phyloP scores from a whole-genome alignment of 768 basidiomycete species.

The Russula foetens region DNA sequence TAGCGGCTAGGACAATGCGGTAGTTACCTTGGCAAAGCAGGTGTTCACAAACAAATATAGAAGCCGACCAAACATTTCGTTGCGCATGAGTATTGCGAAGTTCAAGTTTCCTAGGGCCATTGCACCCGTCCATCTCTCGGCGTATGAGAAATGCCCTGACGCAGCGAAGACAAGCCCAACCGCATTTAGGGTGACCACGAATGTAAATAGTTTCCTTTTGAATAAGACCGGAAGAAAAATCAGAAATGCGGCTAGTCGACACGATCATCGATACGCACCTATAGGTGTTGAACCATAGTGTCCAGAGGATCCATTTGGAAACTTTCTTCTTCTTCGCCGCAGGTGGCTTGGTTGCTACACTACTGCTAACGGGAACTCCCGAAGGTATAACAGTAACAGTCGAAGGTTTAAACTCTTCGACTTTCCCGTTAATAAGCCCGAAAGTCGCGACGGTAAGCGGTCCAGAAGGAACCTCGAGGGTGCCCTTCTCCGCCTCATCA shows the following conservation, averaged over 20 bases:
- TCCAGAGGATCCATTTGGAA: conserved; percentile 51
- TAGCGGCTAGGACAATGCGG: neutral
- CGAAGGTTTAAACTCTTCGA: neutral
- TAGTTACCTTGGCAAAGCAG: conserved; percentile 60
- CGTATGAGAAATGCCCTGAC: conserved; percentile 59
- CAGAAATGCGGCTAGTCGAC: conserved; percentile 4
- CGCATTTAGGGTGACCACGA: conserved; percentile 40
- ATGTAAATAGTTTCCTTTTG: conserved; percentile 5
- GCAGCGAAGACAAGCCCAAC: conserved; percentile 53
- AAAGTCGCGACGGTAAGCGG: conserved; percentile 5
- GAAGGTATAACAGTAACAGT: conserved; percentile 24
- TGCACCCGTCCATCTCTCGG: conserved; percentile 55
- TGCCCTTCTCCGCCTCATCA: conserved; percentile 28
- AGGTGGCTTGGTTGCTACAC: conserved; percentile 28
- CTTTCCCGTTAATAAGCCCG: conserved; percentile 18
- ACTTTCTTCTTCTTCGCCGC: conserved; percentile 48
- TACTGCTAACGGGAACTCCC: conserved; percentile 27
- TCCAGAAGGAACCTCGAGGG: conserved; percentile 18
- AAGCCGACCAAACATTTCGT: conserved; percentile 75
- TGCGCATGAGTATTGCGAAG: conserved; percentile 66
- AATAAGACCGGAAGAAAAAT: neutral
- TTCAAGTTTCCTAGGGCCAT: conserved; percentile 69
- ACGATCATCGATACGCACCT: conserved; percentile 35
- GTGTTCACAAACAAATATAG: conserved; percentile 67
- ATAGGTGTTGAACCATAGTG: conserved; percentile 76